A percentile compares a stretch with the other conserved stretches of the same genome.
Evolutionary conservation across 2,329 filamentous ascomycete species (phyloP).

Genomic region (Shiraia sp.): DNA sequence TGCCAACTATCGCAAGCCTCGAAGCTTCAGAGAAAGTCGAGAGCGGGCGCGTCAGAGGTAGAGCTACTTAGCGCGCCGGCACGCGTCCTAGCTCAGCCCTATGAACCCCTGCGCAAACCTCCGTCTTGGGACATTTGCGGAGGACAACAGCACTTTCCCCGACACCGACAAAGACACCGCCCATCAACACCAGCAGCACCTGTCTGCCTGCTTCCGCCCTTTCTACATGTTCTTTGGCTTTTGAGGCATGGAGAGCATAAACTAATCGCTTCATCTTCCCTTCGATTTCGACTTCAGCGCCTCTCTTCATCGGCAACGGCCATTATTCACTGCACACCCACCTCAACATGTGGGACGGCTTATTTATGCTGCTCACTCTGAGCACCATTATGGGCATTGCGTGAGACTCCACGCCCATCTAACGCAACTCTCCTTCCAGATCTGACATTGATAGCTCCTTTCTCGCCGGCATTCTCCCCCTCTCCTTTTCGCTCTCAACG

Average conservation of each 20-base stretch:
- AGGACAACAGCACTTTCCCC: constrained; percentile 5
- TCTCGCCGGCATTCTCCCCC: constrained; percentile 84
- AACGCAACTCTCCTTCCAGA: neutral
- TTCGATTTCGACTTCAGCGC: constrained; percentile 16
- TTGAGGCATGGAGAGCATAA: constrained; percentile 20
- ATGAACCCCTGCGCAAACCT: constrained; percentile 14
- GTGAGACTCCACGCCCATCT: constrained; percentile 47
- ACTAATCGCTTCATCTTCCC: constrained; percentile 13
- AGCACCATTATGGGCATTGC: constrained; percentile 68
- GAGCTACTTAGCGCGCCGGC: constrained; percentile 22
- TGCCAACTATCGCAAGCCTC: too few species aligned
- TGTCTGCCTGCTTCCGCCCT: neutral
- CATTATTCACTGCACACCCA: constrained; percentile 14
- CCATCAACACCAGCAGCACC: constrained; percentile 5
- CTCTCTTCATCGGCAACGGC: constrained; percentile 15
- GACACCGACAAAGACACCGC: constrained; percentile 1
- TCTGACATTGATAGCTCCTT: constrained; percentile 70
- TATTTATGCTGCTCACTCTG: constrained; percentile 66
- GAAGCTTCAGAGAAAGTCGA: neutral
- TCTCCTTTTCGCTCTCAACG: constrained; percentile 84
- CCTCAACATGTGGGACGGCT: constrained; percentile 60
- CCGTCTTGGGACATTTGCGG: constrained; percentile 17
- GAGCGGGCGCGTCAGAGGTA: constrained; percentile 11
- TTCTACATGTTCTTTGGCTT: neutral
- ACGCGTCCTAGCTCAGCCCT: constrained; percentile 31